Conservation (phyloP, 352 stramenopile genomes). For the Pythium aphanidermatum region DNA sequence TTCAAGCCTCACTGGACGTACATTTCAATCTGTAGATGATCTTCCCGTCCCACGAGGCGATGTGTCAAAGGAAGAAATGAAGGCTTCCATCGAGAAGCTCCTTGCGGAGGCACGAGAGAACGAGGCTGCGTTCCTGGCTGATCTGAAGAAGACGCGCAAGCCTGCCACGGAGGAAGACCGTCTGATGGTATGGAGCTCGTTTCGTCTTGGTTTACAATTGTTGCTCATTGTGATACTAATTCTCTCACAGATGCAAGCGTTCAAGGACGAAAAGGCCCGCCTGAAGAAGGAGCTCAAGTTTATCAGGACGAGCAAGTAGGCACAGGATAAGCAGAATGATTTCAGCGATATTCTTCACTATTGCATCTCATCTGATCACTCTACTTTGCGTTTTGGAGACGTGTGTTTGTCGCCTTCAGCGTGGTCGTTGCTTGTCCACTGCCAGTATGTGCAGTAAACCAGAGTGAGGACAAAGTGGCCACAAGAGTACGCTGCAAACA, state of each 20-base stretch:
- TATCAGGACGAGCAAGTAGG: constrained; percentile 55
- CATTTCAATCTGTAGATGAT: constrained; percentile 20
- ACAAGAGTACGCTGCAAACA: constrained; percentile 79
- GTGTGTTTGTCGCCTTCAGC: too few relatives aligned
- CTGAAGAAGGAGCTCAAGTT: constrained; percentile 84
- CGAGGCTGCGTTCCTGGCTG: constrained; percentile 68
- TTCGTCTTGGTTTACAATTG: neutral
- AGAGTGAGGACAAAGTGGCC: constrained; percentile 69
- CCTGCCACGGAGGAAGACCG: constrained; percentile 58
- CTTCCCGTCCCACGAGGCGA: constrained; percentile 51
- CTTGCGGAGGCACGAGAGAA: constrained; percentile 71
- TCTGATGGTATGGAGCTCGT: constrained; percentile 77
- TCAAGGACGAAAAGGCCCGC: constrained; percentile 81
- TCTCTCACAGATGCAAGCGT: constrained; percentile 54
- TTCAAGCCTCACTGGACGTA: too few relatives aligned
- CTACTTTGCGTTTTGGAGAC: too few relatives aligned
- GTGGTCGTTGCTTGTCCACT: constrained; percentile 43
- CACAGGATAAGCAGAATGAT: neutral
- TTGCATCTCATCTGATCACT: constrained; percentile 5
- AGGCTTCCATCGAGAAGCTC: constrained; percentile 67
- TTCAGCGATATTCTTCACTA: neutral
- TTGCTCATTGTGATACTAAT: neutral
- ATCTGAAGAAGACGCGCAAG: constrained; percentile 56
- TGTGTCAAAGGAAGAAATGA: constrained; percentile 56
- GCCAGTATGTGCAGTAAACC: constrained; percentile 77